These are phyloP conservation scores for Blastomyces percursus DNA, from an alignment of 2,329 filamentous ascomycete genomes.

Conservation along the genomic window DNA sequence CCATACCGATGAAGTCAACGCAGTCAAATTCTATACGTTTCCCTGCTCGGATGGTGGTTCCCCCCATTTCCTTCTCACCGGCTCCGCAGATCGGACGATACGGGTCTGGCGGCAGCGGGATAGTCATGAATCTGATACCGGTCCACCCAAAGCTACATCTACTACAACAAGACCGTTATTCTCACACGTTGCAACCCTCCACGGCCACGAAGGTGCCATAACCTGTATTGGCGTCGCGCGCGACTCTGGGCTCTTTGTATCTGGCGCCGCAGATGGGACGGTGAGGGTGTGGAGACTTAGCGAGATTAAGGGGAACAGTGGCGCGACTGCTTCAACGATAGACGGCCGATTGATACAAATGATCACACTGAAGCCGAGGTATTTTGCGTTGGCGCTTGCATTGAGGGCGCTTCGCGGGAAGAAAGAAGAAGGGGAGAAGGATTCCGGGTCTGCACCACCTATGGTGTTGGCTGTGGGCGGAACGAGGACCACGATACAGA, in stretches of 20 bases:
- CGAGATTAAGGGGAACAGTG: constrained; percentile 18
- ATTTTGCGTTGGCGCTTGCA: constrained; percentile 70
- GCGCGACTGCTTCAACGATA: constrained; percentile 3
- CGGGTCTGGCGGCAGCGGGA: constrained; percentile 46
- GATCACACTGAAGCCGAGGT: constrained; percentile 62
- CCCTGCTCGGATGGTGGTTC: constrained; percentile 29
- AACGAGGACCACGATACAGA: constrained; percentile 69
- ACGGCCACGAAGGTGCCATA: constrained; percentile 61
- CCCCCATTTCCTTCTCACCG: constrained; percentile 61
- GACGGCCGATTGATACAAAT: constrained; percentile 51
- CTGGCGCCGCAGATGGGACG: constrained; percentile 52
- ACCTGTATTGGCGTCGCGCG: constrained; percentile 48
- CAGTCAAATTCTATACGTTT: constrained; percentile 62
- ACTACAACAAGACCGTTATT: constrained; percentile 23
- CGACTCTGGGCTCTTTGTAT: constrained; percentile 42
- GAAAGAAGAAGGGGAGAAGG: constrained; percentile 10
- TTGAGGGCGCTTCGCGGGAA: constrained; percentile 49
- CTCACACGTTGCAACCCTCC: constrained; percentile 39
- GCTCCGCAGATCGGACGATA: constrained; percentile 68
- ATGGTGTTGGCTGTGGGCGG: constrained; percentile 73
- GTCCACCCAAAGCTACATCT: constrained; percentile 1
- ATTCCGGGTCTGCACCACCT: constrained; percentile 25
- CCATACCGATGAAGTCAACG: constrained; percentile 71
- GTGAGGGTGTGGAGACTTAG: constrained; percentile 58
- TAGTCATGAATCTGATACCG: neutral